Base-by-base conservation (phyloP, 495 filamentous ascomycete genomes). In the Penicillium dipodomyicola region DNA sequence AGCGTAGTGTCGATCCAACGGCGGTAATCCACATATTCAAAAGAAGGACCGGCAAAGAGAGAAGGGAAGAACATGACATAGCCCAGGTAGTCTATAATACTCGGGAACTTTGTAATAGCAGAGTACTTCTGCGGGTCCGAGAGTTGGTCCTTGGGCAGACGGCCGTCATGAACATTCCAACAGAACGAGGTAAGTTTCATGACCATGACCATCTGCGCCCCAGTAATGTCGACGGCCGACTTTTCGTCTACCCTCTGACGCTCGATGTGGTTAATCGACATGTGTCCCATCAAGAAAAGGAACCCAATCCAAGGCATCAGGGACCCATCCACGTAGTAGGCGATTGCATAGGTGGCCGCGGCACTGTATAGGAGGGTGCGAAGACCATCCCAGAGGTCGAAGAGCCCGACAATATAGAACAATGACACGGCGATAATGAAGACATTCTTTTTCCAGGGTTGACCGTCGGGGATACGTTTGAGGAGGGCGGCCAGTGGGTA, bases 261-360 rank as follows among this genome's bases (percentile, higher is more conserved):
- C 54, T 84, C 76, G 55, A 97, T 85, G 67, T 98, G 94, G 68
- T 83, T 95, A 60, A 91, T 68, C 39, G 92, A 90, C 89, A 98
- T 90, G 71, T 97, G 93, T 57, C 88, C 86, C 95, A 98, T 98
- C 52, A 95, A 67, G 72, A 93, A 97, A 52, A 90, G 81, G 72
- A 98, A 97, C 44, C 85, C 91, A 48, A 96, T 59, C 94, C 94
- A 98, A 75, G 95, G 95, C 94, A 98, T 98, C 72, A 92, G 89
- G 4, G 91, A 90, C n/a, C 91, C 91, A 48, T 90, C 80, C 19
- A 97, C 76, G 67, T 88, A 94, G 62, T 84, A 81, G 49, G 94
- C 87, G 62, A 97, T 96, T 53, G 80, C 75, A 69, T 97, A 97
- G 30, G 90, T 82, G 35, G 83, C 93, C 22, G 77, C 82, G 0